Evolutionary conservation across 192 early-diverging fungal genomes (phyloP), one percentile per base, ranked within the genome.

Genomic region (Backusella sp.): DNA sequence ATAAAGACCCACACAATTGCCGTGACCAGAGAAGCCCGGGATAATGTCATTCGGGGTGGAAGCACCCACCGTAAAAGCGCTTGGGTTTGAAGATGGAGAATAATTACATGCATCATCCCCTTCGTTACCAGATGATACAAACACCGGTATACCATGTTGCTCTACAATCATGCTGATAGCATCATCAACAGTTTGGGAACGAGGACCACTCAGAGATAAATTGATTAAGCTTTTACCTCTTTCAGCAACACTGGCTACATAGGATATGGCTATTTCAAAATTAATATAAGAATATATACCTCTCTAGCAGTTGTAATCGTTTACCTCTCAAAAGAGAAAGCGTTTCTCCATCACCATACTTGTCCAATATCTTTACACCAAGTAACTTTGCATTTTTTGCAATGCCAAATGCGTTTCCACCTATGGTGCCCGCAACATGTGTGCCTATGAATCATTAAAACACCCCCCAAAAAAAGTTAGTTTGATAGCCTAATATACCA

Each of bases 91-190:
- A 17, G 88, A 79, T 53, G 91, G 91, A 23, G 86, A 87, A 19
- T 68, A 66, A 49, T 79, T 44, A 83, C 91, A 93, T 6, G 91
- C 88, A 79, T 92, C 78, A 11, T 72, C 76, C 6, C 72, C 75
- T 4, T 79, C 74, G 73, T 93, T 93, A 12, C 91, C 91, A 11
- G 91, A 81, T 44, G 91, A 88, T 37, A 86, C 87, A 41, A 86
- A 84, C 52, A 91, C 68, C 11, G 78, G 82, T 42, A 91, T 80
- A 62, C 81, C 80, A 65, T 82, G 73, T 6, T 76, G 41, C 6
- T 62, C 17, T 17, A 78, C 83, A 3, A 72, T 66, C 41, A 77
- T 53, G 4, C 69, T 76, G 21, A 80, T 56, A 11, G 85, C 84
- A 26, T 82, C 79, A 72, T 90, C 84, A 15, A 90, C 44, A 42